Evolutionary conservation across 306 rosid genomes (phyloP), one percentile per base, ranked within the genome.

Genomic region (Trifolium repens): DNA sequence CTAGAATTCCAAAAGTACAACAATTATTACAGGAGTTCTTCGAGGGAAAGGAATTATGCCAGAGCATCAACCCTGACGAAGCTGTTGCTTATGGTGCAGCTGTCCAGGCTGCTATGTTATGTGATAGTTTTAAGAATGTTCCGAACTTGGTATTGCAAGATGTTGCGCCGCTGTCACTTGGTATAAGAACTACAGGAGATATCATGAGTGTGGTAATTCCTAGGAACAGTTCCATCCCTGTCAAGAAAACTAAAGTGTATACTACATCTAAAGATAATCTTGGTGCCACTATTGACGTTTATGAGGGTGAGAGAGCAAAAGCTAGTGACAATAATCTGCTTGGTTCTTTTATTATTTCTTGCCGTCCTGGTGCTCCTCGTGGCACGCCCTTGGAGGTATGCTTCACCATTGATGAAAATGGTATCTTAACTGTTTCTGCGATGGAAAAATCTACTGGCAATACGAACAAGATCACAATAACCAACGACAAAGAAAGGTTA

Each of bases 271-370:
- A 7, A 0, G 90, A 87, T 77, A 22, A 75, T 73, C 88, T 77
- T 0, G 1, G 13, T 2, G 73, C 19, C 9, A 0, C 0, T 4
- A 37, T 88, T n/a, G 0, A 9, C 1, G 87, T 90, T 13, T 84
- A 60, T 15, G 88, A 84, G 55, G 93, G 93, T 1, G 93, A 89
- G 84, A 84, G 93, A 50, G 65, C 82, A 4, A 73, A 71, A 39
- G 69, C 80, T 0, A 15, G 11, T 1, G 89, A 87, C 43, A 87
- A 89, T 78, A 88, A 88, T 65, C 15, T 80, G 76, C 66, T 90
- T 2, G 96, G 88, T 0, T 55, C 44, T 3, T 88, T 84, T 5
- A 0, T 0, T 12, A 61, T 82, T 72, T 0, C 62, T 26, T 69
- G 73, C 11, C n/a, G 86, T 52, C 88, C 90, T 7, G 61, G 59